These are phyloP conservation scores for Benincasa hispida DNA, from an alignment of 306 rosid species.

Conservation along the genomic window DNA sequence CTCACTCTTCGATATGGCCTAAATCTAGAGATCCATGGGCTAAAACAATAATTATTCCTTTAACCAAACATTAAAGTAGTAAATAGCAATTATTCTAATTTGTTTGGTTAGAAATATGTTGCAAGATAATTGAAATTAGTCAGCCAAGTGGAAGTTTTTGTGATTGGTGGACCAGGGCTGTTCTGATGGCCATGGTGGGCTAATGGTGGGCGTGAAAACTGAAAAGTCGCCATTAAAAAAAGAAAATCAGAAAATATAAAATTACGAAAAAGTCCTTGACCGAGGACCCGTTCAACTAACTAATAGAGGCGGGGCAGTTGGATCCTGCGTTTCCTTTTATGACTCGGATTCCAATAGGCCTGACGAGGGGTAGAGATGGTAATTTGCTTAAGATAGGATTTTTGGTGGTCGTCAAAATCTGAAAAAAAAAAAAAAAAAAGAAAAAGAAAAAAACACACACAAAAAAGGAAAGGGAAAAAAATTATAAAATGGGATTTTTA, in stretches of 20 bases:
- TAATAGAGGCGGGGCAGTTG: conserved; percentile 1
- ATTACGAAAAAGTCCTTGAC: background rate
- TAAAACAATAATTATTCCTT: too few relatives aligned
- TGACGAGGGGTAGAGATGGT: background rate
- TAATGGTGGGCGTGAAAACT: background rate
- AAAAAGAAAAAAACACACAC: too few relatives aligned
- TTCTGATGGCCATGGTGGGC: background rate
- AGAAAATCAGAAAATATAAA: background rate
- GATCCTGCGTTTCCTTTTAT: background rate
- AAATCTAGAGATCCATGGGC: too few relatives aligned
- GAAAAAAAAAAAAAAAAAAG: too few relatives aligned
- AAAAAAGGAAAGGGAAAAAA: background rate
- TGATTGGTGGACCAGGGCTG: background rate
- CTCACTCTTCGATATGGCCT: too few relatives aligned
- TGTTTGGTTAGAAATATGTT: background rate
- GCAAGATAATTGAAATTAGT: background rate
- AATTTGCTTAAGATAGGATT: background rate
- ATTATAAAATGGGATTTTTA: background rate
- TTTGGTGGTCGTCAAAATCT: background rate
- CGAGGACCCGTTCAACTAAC: background rate
- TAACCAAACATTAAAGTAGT: too few relatives aligned
- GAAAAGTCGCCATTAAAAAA: background rate
- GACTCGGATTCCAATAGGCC: background rate
- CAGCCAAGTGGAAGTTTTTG: background rate
- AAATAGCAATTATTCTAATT: too few relatives aligned